Conservation (phyloP, 2,329 filamentous ascomycete genomes). For the Beauveria pseudobassiana region DNA sequence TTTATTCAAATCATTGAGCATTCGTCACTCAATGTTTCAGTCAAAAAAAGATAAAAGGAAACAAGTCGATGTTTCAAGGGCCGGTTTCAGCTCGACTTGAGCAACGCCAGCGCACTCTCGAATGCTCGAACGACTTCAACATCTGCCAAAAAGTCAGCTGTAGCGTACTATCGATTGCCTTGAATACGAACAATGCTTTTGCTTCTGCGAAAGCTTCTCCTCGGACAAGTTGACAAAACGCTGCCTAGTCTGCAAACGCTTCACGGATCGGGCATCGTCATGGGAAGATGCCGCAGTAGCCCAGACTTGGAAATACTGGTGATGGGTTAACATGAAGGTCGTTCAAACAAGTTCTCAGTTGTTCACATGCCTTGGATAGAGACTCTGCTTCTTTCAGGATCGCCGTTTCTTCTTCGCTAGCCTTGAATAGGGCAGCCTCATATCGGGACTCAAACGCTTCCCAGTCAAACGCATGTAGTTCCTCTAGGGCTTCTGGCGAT, state of each 20-base stretch:
- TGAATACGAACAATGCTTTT: slow-evolving; percentile 63
- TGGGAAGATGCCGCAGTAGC: slow-evolving; percentile 62
- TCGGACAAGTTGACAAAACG: slow-evolving; percentile 70
- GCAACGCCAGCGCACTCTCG: slow-evolving; percentile 51
- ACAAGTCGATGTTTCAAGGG: background rate
- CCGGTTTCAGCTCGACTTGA: slow-evolving; percentile 30
- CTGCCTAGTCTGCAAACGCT: slow-evolving; percentile 74
- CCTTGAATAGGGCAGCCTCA: slow-evolving; percentile 54
- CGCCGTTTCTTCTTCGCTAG: slow-evolving; percentile 55
- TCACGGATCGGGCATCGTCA: slow-evolving; percentile 69
- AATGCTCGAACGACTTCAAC: slow-evolving; percentile 55
- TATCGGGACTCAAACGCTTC: slow-evolving; percentile 66
- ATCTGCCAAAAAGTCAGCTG: slow-evolving; percentile 19
- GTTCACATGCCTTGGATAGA: slow-evolving; percentile 51
- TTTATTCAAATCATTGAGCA: too few relatives aligned
- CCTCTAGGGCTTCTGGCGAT: slow-evolving; percentile 1
- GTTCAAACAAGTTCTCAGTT: background rate
- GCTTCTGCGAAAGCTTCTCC: slow-evolving; percentile 61
- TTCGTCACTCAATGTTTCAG: background rate
- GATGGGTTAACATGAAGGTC: background rate
- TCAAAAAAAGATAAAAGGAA: background rate
- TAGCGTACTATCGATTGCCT: too few relatives aligned
- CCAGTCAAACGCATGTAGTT: slow-evolving; percentile 58
- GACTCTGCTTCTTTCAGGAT: slow-evolving; percentile 60
- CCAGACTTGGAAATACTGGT: slow-evolving; percentile 74